Evolutionary conservation across 139 green algal genomes (phyloP).

Genomic region (Volvox africanus): DNA sequence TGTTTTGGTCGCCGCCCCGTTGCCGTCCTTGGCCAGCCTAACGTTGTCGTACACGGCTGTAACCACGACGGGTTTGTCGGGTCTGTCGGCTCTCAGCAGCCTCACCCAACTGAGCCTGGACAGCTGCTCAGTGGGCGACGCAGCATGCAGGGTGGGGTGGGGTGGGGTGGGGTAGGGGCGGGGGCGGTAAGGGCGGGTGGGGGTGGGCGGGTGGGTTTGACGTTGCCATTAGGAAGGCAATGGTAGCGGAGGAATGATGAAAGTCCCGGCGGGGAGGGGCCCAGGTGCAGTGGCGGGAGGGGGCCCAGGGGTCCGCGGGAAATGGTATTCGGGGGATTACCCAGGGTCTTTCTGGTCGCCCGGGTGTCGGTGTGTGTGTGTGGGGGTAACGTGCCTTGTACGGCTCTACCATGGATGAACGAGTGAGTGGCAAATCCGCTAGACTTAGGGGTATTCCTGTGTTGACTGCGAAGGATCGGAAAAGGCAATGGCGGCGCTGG

Average conservation of each 20-base stretch:
- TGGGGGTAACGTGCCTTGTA: no score
- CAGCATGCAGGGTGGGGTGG: conserved; percentile 8
- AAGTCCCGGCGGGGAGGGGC: background rate
- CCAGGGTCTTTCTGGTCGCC: no score
- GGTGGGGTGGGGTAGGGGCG: background rate
- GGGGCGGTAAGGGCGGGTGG: no score
- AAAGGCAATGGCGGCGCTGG: no score
- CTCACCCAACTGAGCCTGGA: conserved; percentile 23
- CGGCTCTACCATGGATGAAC: background rate
- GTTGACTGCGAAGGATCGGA: background rate
- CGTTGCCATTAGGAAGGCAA: no score
- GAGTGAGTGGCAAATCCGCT: background rate
- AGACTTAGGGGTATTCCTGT: no score
- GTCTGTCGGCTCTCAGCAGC: background rate
- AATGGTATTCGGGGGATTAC: no score
- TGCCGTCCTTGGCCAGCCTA: background rate
- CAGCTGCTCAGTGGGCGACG: conserved; percentile 31
- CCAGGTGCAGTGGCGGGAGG: no score
- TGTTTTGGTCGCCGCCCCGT: background rate
- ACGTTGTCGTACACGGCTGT: conserved; percentile 35
- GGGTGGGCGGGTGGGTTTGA: background rate
- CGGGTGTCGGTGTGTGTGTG: no score
- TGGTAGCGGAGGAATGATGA: background rate
- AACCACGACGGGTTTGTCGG: background rate
- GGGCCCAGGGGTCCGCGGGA: no score